Evolutionary conservation across 2,329 filamentous ascomycete genomes (phyloP).

Genomic region (Sclerotinia trifoliorum): DNA sequence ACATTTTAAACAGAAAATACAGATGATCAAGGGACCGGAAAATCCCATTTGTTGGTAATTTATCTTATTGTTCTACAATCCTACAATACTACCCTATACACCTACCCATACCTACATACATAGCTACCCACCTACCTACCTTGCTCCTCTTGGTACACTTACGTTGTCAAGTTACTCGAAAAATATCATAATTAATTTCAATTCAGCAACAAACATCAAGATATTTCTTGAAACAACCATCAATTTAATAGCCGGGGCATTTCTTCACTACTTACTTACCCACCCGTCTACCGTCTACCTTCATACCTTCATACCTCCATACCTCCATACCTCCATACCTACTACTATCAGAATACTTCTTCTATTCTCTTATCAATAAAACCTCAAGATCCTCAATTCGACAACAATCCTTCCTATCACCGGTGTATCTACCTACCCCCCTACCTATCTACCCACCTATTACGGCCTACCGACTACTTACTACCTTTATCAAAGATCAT

Average conservation of each 20-base stretch:
- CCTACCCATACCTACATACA: no score
- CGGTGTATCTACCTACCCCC: not conserved
- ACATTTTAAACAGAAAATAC: not conserved
- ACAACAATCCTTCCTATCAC: no score
- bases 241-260: not conserved
- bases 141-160: not conserved
- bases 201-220: not conserved
- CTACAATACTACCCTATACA: no score
- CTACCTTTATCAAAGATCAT: not conserved
- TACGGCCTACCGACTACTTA: not conserved
- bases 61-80: not conserved
- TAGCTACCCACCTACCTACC: not conserved
- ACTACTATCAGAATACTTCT: not conserved
- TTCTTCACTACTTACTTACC: not conserved
- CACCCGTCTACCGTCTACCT: no score
- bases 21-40: not conserved
- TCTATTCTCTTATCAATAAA: not conserved
- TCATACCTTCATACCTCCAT: no score
- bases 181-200: no score
- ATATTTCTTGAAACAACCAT: not conserved
- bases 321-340: no score
- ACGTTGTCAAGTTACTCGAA: not conserved
- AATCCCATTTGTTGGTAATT: not conserved
- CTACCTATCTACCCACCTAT: not conserved
- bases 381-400: not conserved